Evolutionary conservation across 176 grass and related monocot species (phyloP).

Genomic region (Poa pratensis): DNA sequence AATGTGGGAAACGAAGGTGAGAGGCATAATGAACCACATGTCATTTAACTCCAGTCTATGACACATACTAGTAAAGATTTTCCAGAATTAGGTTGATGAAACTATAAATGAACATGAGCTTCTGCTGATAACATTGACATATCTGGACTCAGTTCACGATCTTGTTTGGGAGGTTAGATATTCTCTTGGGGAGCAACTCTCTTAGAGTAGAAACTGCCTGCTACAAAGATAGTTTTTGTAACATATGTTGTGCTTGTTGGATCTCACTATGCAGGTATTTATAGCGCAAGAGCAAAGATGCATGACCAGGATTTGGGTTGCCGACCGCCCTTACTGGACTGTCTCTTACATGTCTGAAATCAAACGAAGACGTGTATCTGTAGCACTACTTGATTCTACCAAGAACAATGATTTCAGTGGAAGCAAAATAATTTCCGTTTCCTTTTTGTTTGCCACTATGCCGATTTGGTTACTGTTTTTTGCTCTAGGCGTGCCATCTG

Average conservation of each 20-base stretch:
- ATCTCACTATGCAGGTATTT: slow-evolving; percentile 66
- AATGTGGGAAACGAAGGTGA: not conserved
- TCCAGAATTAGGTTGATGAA: slow-evolving; percentile 16
- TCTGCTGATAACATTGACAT: slow-evolving; percentile 36
- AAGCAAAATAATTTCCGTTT: slow-evolving; percentile 66
- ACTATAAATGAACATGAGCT: not conserved
- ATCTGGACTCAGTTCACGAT: not conserved
- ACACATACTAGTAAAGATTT: slow-evolving; percentile 1
- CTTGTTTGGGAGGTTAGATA: slow-evolving; percentile 8
- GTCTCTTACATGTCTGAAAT: slow-evolving; percentile 77
- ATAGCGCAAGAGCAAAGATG: slow-evolving; percentile 93
- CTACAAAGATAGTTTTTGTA: not conserved
- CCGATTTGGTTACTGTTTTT: slow-evolving; percentile 98
- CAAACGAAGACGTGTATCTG: slow-evolving; percentile 64
- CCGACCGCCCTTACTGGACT: slow-evolving; percentile 61
- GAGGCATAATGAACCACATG: not conserved
- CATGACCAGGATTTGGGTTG: slow-evolving; percentile 80
- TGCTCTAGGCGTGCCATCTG: slow-evolving; percentile 79
- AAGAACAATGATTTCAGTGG: slow-evolving; percentile 72
- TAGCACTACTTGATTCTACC: slow-evolving; percentile 72
- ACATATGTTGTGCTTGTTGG: slow-evolving; percentile 28
- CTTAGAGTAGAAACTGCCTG: slow-evolving; percentile 19
- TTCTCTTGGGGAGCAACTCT: slow-evolving; percentile 17
- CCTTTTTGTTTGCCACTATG: slow-evolving; percentile 75
- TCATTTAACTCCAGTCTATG: not conserved